Base-by-base conservation (phyloP, 1,139 yeast genomes). In the Yamadazyma oceani region DNA sequence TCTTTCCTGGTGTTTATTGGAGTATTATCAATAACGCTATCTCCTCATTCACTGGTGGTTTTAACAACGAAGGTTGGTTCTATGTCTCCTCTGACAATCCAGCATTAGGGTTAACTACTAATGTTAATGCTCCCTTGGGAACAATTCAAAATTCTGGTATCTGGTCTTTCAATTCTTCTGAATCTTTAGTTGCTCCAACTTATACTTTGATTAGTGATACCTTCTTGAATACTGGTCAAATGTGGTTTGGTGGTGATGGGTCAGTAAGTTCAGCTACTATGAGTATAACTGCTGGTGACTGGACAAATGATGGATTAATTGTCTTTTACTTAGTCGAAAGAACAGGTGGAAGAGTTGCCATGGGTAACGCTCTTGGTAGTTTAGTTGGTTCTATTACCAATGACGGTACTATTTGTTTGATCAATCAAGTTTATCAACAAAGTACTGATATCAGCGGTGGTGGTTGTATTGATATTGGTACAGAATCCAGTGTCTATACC, bases 381-480 rank as follows among this genome's bases (percentile, higher is more conserved):
- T 24, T 31, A 12, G 46, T 45, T 14, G 38, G 42, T 7, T 36
- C 50, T 12, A 53, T 66, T 26, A 48, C 48, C 17, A 63, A 63
- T 39, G 48, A 49, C 31, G 68, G 67, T 45, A 54, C 56, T 27
- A 60, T 64, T 37, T 63, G 69, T 52, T 50, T 62, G 31, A 42
- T 45, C 27, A 53, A 57, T 36, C 47, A 50, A 27, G 51, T 42
- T 8, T 62, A 56, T 42, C 45, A 43, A 26, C 66, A 61, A 42
- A 37, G 55, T n/a, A 52, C 63, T 17, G 37, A 36, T 13, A 51
- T 63, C 29, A 17, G 23, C 1, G 69, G 69, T 35, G 22, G 42
- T 25, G 69, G 69, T 35, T 64, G 69, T 50, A 40, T 60, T 21
- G 50, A 54, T 33, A 51, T 57, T 31, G 57, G 59, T 31, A 34